These are phyloP conservation scores for Trichocomaceae sp. DNA, from an alignment of 2,329 filamentous ascomycete species.

Conservation along the genomic window DNA sequence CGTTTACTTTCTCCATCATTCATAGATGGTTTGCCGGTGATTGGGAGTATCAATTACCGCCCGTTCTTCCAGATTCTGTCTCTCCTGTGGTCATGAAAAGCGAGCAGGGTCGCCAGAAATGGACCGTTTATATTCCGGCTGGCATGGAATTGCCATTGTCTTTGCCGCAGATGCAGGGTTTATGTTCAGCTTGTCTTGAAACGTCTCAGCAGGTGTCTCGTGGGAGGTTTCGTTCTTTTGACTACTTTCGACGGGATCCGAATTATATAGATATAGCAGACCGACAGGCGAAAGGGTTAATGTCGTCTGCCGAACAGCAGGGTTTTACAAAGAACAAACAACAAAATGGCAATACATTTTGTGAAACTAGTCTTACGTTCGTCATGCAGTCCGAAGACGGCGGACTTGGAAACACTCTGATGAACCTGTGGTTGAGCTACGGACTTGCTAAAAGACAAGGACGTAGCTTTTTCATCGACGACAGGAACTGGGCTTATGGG, in stretches of 20 bases:
- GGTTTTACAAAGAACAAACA: constrained; percentile 7
- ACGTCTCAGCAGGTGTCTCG: constrained; percentile 54
- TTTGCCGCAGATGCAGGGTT: constrained; percentile 59
- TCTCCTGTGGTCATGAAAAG: constrained; percentile 67
- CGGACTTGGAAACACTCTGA: constrained; percentile 67
- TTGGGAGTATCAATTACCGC: constrained; percentile 38
- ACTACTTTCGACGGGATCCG: constrained; percentile 57
- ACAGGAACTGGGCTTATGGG: constrained; percentile 77
- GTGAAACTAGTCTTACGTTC: constrained; percentile 67
- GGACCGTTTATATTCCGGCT: constrained; percentile 75
- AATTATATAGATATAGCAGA: constrained; percentile 70
- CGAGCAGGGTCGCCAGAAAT: constrained; percentile 57
- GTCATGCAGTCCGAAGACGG: constrained; percentile 68
- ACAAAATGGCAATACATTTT: constrained; percentile 38
- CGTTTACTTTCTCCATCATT: neutral
- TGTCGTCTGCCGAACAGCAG: constrained; percentile 31
- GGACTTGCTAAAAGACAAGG: constrained; percentile 68
- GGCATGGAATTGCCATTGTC: constrained; percentile 60
- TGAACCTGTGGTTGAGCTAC: constrained; percentile 79
- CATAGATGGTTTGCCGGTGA: constrained; percentile 23
- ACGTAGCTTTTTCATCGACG: constrained; percentile 75
- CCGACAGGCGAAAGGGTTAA: constrained; percentile 35
- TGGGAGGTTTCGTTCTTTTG: constrained; percentile 39
- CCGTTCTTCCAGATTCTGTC: constrained; percentile 62
- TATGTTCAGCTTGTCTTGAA: constrained; percentile 62